Conservation (phyloP, 257 asterid species). For the Fraxinus excelsior region DNA sequence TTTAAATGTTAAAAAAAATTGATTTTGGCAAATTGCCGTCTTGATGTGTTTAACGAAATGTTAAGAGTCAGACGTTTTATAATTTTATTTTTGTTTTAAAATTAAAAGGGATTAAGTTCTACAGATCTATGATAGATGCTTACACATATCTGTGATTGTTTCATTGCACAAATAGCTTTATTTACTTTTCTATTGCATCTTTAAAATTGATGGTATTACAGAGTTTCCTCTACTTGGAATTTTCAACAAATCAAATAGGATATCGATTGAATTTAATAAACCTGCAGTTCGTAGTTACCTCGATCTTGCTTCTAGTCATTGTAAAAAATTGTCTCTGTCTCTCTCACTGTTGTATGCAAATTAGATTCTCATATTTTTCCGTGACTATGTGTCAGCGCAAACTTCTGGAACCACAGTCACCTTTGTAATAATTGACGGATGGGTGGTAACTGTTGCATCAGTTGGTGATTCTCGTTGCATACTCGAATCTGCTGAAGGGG, state of each 20-base stretch:
- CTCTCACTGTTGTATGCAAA: conserved; percentile 10
- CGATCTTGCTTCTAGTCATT: neutral
- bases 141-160: neutral
- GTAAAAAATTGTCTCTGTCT: neutral
- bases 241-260: too few species aligned
- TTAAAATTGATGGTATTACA: neutral
- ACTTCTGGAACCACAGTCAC: conserved; percentile 98
- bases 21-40: neutral
- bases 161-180: neutral
- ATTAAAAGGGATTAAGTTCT: neutral
- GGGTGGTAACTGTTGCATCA: conserved; percentile 94
- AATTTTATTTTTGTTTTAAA: neutral
- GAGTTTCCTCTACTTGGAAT: neutral
- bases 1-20: neutral
- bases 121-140: neutral
- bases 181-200: neutral
- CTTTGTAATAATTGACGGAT: conserved; percentile 89
- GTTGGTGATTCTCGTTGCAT: conserved; percentile 97
- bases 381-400: conserved; percentile 57
- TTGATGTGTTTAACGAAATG: neutral
- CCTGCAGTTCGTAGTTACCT: neutral
- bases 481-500: conserved; percentile 94
- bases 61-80: neutral
- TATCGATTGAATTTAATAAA: neutral
- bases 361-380: conserved; percentile 30